Evolutionary conservation across 495 filamentous ascomycete genomes (phyloP), one percentile per base, ranked within the genome.

Genomic region (Tuber aestivum): DNA sequence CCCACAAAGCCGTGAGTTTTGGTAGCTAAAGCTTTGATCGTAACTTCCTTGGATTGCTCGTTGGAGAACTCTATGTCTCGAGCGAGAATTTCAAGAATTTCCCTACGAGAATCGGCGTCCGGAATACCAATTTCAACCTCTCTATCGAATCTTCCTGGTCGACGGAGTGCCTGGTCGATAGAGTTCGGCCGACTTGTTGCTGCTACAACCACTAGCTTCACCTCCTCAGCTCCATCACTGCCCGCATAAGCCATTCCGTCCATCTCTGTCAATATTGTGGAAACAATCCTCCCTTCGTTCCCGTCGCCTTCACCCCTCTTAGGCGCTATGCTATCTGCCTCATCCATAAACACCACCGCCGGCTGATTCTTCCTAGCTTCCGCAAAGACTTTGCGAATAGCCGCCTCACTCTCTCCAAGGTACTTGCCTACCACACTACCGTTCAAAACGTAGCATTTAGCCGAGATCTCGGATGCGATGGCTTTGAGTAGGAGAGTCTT

Each of bases 121-220:
- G 95, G 95, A 14, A 97, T 87, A 20, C 94, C 90, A 38, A 97
- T 86, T 83, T 93, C 91, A 73, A 98, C 90, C 75, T 95, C 92
- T 10, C 86, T 86, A 41, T 87, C 87, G 50, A 97, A 88, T 48
- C 92, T 87, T 61, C 89, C 88, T 1, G 88, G 88, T 3, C 89
- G 89, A 79, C 91, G 88, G 41, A 97, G 86, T 32, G 88, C 86
- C 75, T 90, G 87, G 75, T 95, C 90, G n/a, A 99, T 87, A 77
- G 93, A 88, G 73, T 90, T 89, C 8, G 91, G 87, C 79, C 89
- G 91, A 70, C 92, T 87, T 42, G 92, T 89, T 72, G 93, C 91
- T 70, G 91, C 92, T 41, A 93, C 90, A 65, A 96, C 87, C 3
- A 96, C 86, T 7, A 96, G 86, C 5, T 87, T 85, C 69, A 84